Evolutionary conservation across 805 yeast genomes (phyloP).

Genomic region (Cyberlindnera euphorbiae): DNA sequence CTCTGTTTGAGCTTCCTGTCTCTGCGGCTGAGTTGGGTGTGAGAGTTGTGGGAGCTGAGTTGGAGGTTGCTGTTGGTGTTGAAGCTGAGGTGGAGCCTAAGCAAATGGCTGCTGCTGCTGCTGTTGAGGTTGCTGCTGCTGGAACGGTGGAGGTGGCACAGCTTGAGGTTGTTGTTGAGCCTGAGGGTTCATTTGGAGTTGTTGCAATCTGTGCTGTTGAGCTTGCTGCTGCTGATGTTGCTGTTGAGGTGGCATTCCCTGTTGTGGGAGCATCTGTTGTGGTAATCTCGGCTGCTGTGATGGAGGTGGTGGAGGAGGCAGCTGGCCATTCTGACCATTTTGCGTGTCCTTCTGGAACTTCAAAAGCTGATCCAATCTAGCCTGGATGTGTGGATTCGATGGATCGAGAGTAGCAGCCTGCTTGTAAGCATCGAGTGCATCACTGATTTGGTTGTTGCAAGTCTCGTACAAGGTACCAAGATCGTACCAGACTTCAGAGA

Average conservation of each 20-base stretch:
- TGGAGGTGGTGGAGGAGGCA: constrained; percentile 66
- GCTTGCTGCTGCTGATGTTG: constrained; percentile 22
- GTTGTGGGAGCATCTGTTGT: constrained; percentile 53
- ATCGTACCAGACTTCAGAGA: constrained; percentile 98
- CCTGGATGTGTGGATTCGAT: constrained; percentile 88
- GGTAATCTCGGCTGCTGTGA: constrained; percentile 52
- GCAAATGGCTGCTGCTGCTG: constrained; percentile 12
- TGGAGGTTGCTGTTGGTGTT: constrained; percentile 3
- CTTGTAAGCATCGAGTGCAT: constrained; percentile 94
- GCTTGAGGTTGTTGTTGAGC: constrained; percentile 3
- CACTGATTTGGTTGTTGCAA: constrained; percentile 91
- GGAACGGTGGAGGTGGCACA: constrained; percentile 1
- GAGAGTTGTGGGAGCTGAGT: constrained; percentile 5
- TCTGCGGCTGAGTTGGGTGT: no score
- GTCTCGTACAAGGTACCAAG: constrained; percentile 95
- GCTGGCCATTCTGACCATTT: constrained; percentile 49
- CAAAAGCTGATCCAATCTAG: constrained; percentile 80
- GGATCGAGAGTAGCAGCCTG: constrained; percentile 97
- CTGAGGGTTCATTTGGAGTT: background rate
- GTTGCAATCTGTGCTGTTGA: no score
- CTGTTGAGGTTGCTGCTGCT: constrained; percentile 17
- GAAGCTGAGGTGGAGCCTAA: constrained; percentile 1
- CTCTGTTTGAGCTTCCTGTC: constrained; percentile 12
- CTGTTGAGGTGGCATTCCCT: constrained; percentile 17
- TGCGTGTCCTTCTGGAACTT: constrained; percentile 54